A percentile compares a stretch with the other conserved stretches of the same genome.
Evolutionary conservation across 495 filamentous ascomycete species (phyloP).

Genomic region (Lasiosphaeria miniovina): DNA sequence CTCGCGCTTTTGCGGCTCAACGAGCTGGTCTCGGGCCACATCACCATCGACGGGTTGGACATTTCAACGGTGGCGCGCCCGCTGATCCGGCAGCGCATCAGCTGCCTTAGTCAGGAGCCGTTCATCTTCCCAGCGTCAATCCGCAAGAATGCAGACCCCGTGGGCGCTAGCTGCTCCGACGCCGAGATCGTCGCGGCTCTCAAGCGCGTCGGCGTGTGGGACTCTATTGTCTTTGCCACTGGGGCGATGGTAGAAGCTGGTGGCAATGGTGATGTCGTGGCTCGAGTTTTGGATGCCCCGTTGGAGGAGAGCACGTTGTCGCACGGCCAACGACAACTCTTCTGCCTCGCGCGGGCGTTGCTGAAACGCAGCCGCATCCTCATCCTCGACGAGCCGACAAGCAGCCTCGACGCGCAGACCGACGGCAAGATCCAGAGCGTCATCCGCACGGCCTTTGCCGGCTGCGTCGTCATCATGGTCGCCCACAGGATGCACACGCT

Average conservation of each 20-base stretch:
- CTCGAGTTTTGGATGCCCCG: slow-evolving; percentile 39
- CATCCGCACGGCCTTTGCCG: not conserved
- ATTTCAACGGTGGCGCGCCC: slow-evolving; percentile 7
- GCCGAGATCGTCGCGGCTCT: not conserved
- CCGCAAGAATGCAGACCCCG: slow-evolving; percentile 20
- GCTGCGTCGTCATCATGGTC: not conserved
- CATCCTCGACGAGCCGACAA: slow-evolving; percentile 33
- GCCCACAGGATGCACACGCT: not conserved
- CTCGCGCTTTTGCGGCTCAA: slow-evolving; percentile 88
- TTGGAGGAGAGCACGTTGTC: slow-evolving; percentile 35
- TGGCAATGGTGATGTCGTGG: slow-evolving; percentile 17
- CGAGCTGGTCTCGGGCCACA: slow-evolving; percentile 64
- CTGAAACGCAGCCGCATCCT: slow-evolving; percentile 33
- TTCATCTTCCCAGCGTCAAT: slow-evolving; percentile 41
- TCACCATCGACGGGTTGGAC: slow-evolving; percentile 18
- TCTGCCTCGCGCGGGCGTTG: slow-evolving; percentile 57
- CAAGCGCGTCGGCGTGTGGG: not conserved
- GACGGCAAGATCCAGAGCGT: not conserved
- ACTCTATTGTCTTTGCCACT: not conserved
- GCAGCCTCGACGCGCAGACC: not conserved
- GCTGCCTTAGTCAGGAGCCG: slow-evolving; percentile 49
- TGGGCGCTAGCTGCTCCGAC: slow-evolving; percentile 37
- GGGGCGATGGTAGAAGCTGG: slow-evolving; percentile 25
- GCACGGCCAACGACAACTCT: slow-evolving; percentile 59
- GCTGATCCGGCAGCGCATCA: slow-evolving; percentile 11